These are phyloP conservation scores for Suhomyces wounanorum DNA, from an alignment of 1,139 yeast genomes.

Conservation along the genomic window DNA sequence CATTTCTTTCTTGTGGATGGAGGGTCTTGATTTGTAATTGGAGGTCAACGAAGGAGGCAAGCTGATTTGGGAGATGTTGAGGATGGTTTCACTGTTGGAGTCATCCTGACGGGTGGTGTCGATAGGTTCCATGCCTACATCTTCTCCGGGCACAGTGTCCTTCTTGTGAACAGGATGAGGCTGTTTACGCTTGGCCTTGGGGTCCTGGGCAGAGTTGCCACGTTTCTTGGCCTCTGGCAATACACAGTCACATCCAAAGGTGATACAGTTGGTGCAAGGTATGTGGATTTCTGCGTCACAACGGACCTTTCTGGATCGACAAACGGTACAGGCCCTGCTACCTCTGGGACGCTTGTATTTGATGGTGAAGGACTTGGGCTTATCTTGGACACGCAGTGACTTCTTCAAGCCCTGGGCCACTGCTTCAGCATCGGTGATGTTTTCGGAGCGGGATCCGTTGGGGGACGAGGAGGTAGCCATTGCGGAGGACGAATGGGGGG, in stretches of 20 bases:
- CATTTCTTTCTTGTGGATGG: constrained; percentile 41
- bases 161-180: constrained; percentile 7
- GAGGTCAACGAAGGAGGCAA: constrained; percentile 50
- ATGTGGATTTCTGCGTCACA: constrained; percentile 67
- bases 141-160: constrained; percentile 5
- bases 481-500: neutral
- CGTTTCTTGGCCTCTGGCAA: constrained; percentile 61
- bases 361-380: constrained; percentile 52
- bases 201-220: constrained; percentile 30
- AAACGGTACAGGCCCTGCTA: constrained; percentile 54
- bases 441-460: constrained; percentile 3
- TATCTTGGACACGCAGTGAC: constrained; percentile 23
- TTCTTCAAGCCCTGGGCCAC: constrained; percentile 12
- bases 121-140: neutral
- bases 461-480: neutral
- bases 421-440: constrained; percentile 10
- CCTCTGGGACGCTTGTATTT: constrained; percentile 55
- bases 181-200: constrained; percentile 25
- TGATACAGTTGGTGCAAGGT: constrained; percentile 77
- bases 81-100: constrained; percentile 38
- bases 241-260: constrained; percentile 73
- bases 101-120: constrained; percentile 5
- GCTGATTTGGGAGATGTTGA: constrained; percentile 45
- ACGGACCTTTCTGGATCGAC: constrained; percentile 73
- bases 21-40: constrained; percentile 41